These are phyloP conservation scores for Backusella liffmaniae DNA, from an alignment of 192 early-diverging fungal genomes.

Conservation along the genomic window DNA sequence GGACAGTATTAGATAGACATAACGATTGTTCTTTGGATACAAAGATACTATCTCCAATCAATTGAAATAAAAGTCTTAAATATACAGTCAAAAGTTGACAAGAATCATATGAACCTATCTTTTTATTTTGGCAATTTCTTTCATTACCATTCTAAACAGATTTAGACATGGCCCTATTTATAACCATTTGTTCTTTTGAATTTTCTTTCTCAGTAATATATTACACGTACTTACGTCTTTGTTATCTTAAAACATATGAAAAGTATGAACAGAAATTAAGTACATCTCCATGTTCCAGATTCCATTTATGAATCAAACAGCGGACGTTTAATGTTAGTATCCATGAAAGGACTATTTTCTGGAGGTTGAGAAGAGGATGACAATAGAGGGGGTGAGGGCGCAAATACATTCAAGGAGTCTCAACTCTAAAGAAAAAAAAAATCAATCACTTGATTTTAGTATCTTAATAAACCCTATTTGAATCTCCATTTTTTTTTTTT, in stretches of 20 bases:
- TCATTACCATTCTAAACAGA: neutral
- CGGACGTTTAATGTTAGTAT: neutral
- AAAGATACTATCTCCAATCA: neutral
- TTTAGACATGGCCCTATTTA: neutral
- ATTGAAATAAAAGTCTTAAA: neutral
- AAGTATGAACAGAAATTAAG: neutral
- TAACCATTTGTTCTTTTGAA: neutral
- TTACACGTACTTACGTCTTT: neutral
- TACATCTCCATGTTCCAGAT: neutral
- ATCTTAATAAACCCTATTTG: neutral
- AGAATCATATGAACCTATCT: neutral
- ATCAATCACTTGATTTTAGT: slow-evolving; percentile 11
- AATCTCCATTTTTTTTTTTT: neutral
- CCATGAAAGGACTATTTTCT: neutral
- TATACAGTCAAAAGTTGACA: neutral
- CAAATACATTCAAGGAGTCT: slow-evolving; percentile 3
- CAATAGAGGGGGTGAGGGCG: neutral
- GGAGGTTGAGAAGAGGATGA: neutral
- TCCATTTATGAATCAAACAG: neutral
- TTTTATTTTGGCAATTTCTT: neutral
- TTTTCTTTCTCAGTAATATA: neutral
- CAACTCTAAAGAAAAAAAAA: neutral
- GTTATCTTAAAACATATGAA: neutral
- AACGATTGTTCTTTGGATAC: neutral
- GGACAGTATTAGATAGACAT: neutral